phyloP scores from a whole-genome alignment of 495 filamentous ascomycete species.

The Tuber indicum region DNA sequence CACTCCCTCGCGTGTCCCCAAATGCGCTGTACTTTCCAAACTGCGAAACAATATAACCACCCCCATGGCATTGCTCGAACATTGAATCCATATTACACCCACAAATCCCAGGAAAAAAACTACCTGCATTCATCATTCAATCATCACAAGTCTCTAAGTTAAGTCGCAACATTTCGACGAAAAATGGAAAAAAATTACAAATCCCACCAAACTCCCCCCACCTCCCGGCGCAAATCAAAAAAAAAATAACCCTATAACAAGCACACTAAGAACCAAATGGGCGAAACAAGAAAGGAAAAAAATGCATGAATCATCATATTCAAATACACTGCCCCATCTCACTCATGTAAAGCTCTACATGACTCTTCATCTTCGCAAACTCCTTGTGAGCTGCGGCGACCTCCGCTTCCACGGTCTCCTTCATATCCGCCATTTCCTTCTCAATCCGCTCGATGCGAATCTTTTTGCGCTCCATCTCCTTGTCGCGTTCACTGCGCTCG shows the following conservation, averaged over 20 bases:
- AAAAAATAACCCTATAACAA: background rate
- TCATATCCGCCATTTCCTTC: slow-evolving; percentile 92
- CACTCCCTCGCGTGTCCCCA: too few relatives aligned
- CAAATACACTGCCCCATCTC: slow-evolving; percentile 93
- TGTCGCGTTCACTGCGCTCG: slow-evolving; percentile 74
- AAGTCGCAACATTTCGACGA: background rate
- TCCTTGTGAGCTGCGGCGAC: slow-evolving; percentile 80
- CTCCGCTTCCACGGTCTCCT: slow-evolving; percentile 93
- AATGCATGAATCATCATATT: slow-evolving; percentile 33
- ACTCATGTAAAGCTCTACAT: slow-evolving; percentile 94
- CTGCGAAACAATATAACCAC: too few relatives aligned
- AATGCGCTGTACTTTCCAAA: too few relatives aligned
- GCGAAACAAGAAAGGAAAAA: background rate
- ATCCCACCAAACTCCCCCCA: background rate
- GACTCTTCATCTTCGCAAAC: slow-evolving; percentile 91
- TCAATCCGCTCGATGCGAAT: slow-evolving; percentile 95
- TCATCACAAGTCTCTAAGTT: background rate
- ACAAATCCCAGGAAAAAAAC: background rate
- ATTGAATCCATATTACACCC: background rate
- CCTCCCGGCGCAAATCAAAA: background rate
- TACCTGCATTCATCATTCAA: background rate
- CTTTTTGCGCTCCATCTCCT: slow-evolving; percentile 82
- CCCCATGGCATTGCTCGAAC: background rate
- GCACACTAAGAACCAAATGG: background rate
- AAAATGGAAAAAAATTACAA: background rate